Percentiles rank a stretch among this genome's conserved stretches.
Conservation (phyloP, 2,329 filamentous ascomycete genomes). For the Colletotrichum tropicicola region DNA sequence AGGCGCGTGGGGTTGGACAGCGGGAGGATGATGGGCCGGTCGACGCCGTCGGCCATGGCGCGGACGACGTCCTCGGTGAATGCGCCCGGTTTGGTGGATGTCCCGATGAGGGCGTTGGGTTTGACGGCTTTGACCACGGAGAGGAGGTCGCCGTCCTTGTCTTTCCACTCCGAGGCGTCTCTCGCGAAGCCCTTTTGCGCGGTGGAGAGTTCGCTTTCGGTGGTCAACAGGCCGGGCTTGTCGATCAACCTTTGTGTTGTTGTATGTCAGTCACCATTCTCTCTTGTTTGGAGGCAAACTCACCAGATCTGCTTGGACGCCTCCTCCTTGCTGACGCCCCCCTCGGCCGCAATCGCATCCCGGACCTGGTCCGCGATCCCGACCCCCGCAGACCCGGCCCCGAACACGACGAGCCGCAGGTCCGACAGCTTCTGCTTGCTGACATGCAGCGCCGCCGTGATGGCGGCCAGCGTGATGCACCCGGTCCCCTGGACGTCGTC, state of each 20-base stretch:
- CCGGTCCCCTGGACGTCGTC: slow-evolving; percentile 92
- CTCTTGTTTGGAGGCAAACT: not conserved
- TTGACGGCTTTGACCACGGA: slow-evolving; percentile 75
- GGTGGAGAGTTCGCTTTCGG: slow-evolving; percentile 67
- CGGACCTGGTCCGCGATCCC: slow-evolving; percentile 88
- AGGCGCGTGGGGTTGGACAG: slow-evolving; percentile 86
- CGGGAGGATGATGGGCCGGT: slow-evolving; percentile 81
- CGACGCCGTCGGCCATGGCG: slow-evolving; percentile 79
- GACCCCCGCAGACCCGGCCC: slow-evolving; percentile 82
- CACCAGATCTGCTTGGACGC: slow-evolving; percentile 83
- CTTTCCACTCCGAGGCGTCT: slow-evolving; percentile 69
- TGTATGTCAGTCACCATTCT: not conserved
- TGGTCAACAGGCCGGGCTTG: slow-evolving; percentile 79
- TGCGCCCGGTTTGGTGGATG: slow-evolving; percentile 78
- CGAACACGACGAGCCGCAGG: slow-evolving; percentile 78
- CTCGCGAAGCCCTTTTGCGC: slow-evolving; percentile 76
- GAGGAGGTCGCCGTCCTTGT: slow-evolving; percentile 66
- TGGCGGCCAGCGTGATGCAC: slow-evolving; percentile 84
- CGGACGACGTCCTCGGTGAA: slow-evolving; percentile 80
- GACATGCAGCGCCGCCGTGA: slow-evolving; percentile 79
- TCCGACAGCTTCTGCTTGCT: slow-evolving; percentile 73
- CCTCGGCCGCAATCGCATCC: slow-evolving; percentile 79
- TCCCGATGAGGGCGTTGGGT: slow-evolving; percentile 85
- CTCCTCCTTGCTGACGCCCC: slow-evolving; percentile 74
- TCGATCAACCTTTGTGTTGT: slow-evolving; percentile 89